These are phyloP conservation scores for Cyphellophora europaea DNA, from an alignment of 2,329 filamentous ascomycete genomes.

Conservation along the genomic window DNA sequence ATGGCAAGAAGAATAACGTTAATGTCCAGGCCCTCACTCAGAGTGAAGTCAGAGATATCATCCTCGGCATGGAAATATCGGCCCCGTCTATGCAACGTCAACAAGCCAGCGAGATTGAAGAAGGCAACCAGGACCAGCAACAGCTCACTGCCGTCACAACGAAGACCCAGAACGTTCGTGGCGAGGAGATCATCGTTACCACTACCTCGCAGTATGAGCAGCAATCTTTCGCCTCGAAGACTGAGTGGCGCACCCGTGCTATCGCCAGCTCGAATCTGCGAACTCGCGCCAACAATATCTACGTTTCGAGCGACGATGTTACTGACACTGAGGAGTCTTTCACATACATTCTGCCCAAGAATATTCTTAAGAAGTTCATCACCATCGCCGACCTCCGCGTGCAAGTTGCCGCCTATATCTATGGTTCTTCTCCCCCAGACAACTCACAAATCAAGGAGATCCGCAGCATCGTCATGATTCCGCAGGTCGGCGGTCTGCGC, in stretches of 20 bases:
- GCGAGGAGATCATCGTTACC: conserved; percentile 95
- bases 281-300: conserved; percentile 94
- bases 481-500: conserved; percentile 87
- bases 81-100: conserved; percentile 97
- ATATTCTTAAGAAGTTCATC: conserved; percentile 96
- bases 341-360: conserved; percentile 99
- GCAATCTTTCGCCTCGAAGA: conserved; percentile 96
- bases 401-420: conserved; percentile 92
- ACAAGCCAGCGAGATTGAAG: conserved; percentile 96
- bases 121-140: conserved; percentile 93
- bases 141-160: conserved; percentile 96
- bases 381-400: conserved; percentile 92
- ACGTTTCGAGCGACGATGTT: conserved; percentile 92
- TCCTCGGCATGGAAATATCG: conserved; percentile 98
- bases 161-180: conserved; percentile 93
- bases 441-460: conserved; percentile 97
- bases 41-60: conserved; percentile 96
- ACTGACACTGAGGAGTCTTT: conserved; percentile 71
- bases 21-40: conserved; percentile 94
- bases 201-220: conserved; percentile 98
- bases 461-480: conserved; percentile 92
- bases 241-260: conserved; percentile 92
- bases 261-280: conserved; percentile 94
- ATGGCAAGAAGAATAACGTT: conserved; percentile 99
- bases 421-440: conserved; percentile 83